Conservation (phyloP, 164 flowering plant species). For the Litsea cubeba region DNA sequence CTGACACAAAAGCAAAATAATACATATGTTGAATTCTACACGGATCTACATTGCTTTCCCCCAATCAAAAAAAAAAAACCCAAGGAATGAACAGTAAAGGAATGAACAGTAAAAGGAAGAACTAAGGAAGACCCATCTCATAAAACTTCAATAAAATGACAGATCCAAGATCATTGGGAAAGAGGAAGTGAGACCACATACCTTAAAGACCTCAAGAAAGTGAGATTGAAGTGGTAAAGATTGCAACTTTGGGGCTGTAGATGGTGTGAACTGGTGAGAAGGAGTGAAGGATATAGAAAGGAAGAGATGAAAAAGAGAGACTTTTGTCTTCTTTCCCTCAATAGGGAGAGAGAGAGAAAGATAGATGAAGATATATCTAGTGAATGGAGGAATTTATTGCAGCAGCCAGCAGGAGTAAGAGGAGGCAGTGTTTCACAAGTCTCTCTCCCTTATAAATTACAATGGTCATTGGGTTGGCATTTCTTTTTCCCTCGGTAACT, state of each 20-base stretch:
- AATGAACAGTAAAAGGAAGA: background rate
- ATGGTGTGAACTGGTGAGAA: background rate
- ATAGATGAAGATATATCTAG: background rate
- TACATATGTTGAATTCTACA: background rate
- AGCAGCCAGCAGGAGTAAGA: background rate
- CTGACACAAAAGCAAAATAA: background rate
- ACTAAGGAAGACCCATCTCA: slow-evolving; percentile 1
- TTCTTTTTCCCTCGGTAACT: background rate
- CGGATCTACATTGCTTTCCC: background rate
- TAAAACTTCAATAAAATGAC: background rate
- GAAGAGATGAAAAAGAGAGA: background rate
- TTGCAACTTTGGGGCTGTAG: background rate
- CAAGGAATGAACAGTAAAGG: background rate
- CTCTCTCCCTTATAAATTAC: too few relatives aligned
- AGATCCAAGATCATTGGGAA: background rate
- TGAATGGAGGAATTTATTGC: background rate
- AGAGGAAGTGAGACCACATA: background rate
- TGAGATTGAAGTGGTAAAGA: background rate
- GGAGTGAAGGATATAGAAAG: background rate
- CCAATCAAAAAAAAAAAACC: background rate
- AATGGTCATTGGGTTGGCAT: background rate
- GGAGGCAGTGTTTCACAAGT: background rate
- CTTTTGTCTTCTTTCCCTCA: background rate
- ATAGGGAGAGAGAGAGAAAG: background rate
- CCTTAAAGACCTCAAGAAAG: background rate